Conservation (phyloP, 2,329 filamentous ascomycete species). For the Intubia oerlemansii region DNA sequence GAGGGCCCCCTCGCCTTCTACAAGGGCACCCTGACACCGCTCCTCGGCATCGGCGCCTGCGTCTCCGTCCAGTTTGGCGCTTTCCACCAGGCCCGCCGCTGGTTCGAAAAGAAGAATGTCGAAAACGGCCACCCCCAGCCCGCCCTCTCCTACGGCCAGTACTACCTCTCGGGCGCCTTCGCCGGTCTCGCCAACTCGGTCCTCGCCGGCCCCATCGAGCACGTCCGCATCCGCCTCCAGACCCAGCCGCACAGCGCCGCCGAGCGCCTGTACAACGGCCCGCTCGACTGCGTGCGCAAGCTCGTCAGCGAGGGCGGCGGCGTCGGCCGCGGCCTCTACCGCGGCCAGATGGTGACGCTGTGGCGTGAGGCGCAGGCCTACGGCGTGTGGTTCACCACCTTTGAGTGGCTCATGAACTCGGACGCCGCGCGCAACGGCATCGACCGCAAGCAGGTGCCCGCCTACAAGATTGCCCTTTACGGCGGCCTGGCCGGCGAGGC, state of each 20-base stretch:
- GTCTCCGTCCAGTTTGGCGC: constrained; percentile 97
- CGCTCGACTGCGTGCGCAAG: constrained; percentile 78
- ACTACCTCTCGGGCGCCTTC: constrained; percentile 79
- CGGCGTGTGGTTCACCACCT: constrained; percentile 83
- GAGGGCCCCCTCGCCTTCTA: constrained; percentile 90
- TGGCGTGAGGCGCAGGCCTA: constrained; percentile 86
- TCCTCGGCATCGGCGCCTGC: constrained; percentile 91
- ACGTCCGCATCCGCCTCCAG: constrained; percentile 87
- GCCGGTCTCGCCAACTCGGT: constrained; percentile 79
- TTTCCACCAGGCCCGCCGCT: constrained; percentile 80
- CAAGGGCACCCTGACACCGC: constrained; percentile 88
- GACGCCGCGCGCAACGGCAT: constrained; percentile 63
- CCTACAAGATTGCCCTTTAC: constrained; percentile 75
- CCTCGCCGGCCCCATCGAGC: constrained; percentile 83
- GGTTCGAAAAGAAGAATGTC: constrained; percentile 55
- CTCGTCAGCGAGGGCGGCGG: constrained; percentile 46
- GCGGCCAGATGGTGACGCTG: constrained; percentile 70
- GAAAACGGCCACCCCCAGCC: constrained; percentile 27
- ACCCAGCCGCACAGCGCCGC: constrained; percentile 77
- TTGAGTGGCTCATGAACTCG: constrained; percentile 89
- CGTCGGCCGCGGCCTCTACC: constrained; percentile 56
- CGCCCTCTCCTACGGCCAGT: constrained; percentile 59
- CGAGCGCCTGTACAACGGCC: constrained; percentile 54
- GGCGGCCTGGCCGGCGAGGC: constrained; percentile 86
- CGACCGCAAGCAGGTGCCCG: constrained; percentile 56